Evolutionary conservation across 202 grass and related monocot species (phyloP).

Genomic region (Carex arenaria): DNA sequence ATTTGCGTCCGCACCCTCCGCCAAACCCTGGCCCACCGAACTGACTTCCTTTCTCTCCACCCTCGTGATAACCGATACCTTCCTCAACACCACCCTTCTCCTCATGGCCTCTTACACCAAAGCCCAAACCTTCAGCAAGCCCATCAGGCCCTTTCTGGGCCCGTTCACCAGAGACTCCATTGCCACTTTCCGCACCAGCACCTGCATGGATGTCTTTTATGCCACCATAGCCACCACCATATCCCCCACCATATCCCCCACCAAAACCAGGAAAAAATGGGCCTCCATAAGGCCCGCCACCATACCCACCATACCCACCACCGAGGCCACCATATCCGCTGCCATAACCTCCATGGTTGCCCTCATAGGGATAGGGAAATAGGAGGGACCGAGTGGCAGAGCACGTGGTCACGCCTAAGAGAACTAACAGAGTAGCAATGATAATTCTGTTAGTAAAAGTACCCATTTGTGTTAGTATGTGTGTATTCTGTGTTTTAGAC

Average conservation of each 20-base stretch:
- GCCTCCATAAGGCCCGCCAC: neutral
- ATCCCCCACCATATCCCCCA: slow-evolving; percentile 12
- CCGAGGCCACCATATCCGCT: neutral
- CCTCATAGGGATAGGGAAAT: slow-evolving; percentile 3
- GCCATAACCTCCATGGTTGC: slow-evolving; percentile 3
- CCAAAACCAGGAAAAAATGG: neutral
- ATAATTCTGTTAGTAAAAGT: slow-evolving; percentile 12
- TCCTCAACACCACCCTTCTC: neutral
- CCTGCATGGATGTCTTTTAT: neutral
- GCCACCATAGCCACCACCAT: neutral
- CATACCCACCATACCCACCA: neutral
- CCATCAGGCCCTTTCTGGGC: neutral
- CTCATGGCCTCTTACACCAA: neutral
- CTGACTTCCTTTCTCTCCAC: slow-evolving; percentile 1
- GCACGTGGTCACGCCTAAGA: slow-evolving; percentile 21
- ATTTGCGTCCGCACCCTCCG: neutral
- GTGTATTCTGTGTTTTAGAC: neutral
- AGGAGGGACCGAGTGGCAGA: slow-evolving; percentile 30
- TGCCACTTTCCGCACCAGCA: neutral
- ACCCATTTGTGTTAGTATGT: slow-evolving; percentile 17
- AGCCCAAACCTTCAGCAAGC: neutral
- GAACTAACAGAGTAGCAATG: slow-evolving; percentile 19
- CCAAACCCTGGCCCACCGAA: neutral
- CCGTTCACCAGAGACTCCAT: neutral
- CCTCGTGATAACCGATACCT: neutral